A percentile compares a stretch with the other conserved stretches of the same genome.
Evolutionary conservation across 768 basidiomycete species (phyloP).

Genomic region (Panaeolus papilionaceus): DNA sequence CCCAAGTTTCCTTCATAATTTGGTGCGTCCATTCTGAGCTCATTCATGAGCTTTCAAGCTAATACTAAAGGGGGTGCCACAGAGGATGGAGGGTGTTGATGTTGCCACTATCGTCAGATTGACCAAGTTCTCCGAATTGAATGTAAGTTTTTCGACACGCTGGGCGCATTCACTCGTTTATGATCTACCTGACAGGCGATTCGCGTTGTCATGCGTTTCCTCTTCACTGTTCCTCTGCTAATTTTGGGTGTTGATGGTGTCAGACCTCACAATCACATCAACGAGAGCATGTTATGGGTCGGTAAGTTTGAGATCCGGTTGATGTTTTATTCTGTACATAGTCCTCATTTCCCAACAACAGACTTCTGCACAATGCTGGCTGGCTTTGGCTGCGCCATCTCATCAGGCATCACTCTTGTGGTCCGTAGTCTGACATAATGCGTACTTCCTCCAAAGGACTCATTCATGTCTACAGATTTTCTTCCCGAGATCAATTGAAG

Average conservation of each 20-base stretch:
- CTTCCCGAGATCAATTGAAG: conserved; percentile 80
- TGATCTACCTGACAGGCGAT: conserved; percentile 52
- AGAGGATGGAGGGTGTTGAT: conserved; percentile 72
- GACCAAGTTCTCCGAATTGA: conserved; percentile 83
- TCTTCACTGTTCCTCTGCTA: conserved; percentile 70
- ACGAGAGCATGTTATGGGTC: conserved; percentile 62
- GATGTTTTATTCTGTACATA: neutral
- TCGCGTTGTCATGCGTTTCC: conserved; percentile 74
- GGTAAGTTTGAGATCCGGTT: conserved; percentile 37
- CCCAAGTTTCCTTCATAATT: conserved; percentile 63
- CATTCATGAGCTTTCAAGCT: neutral
- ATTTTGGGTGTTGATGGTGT: conserved; percentile 76
- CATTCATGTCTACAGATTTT: conserved; percentile 61
- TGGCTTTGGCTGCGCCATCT: conserved; percentile 66
- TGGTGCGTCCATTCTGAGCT: conserved; percentile 50
- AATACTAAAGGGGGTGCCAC: neutral
- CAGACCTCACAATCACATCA: conserved; percentile 64
- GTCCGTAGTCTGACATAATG: conserved; percentile 42
- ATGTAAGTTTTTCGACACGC: conserved; percentile 53
- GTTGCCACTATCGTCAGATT: conserved; percentile 69
- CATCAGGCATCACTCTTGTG: conserved; percentile 77
- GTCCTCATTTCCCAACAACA: conserved; percentile 26
- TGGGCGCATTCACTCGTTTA: neutral
- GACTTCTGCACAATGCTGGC: conserved; percentile 67
- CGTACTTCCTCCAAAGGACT: neutral